These are phyloP conservation scores for Hydnomerulius pinastri DNA, from an alignment of 768 basidiomycete species.

Conservation along the genomic window DNA sequence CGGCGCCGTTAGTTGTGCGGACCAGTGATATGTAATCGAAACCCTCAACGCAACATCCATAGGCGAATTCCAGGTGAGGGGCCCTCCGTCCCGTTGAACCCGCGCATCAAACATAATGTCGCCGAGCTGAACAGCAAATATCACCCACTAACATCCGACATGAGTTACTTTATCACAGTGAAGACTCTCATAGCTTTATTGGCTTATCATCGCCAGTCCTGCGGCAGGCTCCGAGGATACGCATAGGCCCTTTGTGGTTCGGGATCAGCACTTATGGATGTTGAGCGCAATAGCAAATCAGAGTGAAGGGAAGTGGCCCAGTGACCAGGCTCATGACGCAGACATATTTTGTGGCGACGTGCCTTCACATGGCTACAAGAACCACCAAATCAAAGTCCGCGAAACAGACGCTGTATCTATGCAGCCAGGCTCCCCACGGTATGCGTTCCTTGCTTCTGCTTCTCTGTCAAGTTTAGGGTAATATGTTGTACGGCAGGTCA, in stretches of 20 bases:
- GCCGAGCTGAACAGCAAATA: no score
- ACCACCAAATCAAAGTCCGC: constrained; percentile 3
- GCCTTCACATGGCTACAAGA: constrained; percentile 18
- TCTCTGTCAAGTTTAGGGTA: constrained; percentile 22
- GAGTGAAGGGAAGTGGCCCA: no score
- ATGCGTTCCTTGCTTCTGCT: constrained; percentile 3
- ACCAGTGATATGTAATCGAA: neutral
- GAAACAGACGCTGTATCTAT: neutral
- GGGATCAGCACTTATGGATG: neutral
- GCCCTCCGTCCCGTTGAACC: no score
- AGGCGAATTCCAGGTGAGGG: no score
- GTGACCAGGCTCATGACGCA: no score
- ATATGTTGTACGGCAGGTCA: constrained; percentile 24
- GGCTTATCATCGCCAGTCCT: no score
- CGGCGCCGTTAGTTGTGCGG: neutral
- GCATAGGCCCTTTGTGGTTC: neutral
- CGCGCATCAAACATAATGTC: no score
- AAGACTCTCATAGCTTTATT: no score
- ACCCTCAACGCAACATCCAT: neutral
- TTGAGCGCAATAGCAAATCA: no score
- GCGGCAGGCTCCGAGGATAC: no score
- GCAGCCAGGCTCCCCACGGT: constrained; percentile 7
- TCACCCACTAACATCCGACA: no score
- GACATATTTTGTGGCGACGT: neutral
- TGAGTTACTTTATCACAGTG: no score